Conservation (phyloP, 2,329 filamentous ascomycete genomes). For the Verticillium isaacii region DNA sequence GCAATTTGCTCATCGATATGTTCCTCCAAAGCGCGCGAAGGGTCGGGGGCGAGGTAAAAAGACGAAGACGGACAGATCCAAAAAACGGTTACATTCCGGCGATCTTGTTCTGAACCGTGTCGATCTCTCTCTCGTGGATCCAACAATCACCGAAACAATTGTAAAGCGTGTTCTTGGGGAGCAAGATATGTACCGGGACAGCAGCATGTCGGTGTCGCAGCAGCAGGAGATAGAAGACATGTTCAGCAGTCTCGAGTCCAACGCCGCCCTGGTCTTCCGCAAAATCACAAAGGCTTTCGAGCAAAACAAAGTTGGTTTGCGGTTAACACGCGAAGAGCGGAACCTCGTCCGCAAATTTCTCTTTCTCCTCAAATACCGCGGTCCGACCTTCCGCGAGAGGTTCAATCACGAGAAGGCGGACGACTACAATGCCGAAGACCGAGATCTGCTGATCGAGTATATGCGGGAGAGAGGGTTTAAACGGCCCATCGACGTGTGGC, state of each 20-base stretch:
- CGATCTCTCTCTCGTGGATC: constrained; percentile 10
- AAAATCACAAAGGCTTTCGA: constrained; percentile 14
- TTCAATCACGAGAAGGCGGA: constrained; percentile 27
- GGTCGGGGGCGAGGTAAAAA: background rate
- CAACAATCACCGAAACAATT: constrained; percentile 13
- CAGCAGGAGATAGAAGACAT: constrained; percentile 18
- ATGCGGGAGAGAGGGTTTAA: constrained; percentile 17
- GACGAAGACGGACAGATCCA: constrained; percentile 1
- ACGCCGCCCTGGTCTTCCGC: constrained; percentile 12
- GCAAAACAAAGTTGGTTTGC: constrained; percentile 3
- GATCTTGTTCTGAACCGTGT: constrained; percentile 20
- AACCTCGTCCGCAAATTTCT: constrained; percentile 38
- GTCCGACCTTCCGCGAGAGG: constrained; percentile 24
- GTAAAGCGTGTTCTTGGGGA: constrained; percentile 17
- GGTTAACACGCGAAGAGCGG: constrained; percentile 15
- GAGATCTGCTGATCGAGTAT: constrained; percentile 13
- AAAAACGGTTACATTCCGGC: constrained; percentile 11
- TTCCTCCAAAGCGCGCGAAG: background rate
- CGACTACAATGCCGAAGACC: constrained; percentile 24
- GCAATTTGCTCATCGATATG: constrained; percentile 15
- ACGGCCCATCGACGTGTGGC: constrained; percentile 22
- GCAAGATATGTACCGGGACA: constrained; percentile 21
- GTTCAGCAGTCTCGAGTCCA: constrained; percentile 17
- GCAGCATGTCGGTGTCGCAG: constrained; percentile 4
- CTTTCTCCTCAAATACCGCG: constrained; percentile 40